Conservation (phyloP, 345 rosid genomes). For the Brassica nigra region DNA sequence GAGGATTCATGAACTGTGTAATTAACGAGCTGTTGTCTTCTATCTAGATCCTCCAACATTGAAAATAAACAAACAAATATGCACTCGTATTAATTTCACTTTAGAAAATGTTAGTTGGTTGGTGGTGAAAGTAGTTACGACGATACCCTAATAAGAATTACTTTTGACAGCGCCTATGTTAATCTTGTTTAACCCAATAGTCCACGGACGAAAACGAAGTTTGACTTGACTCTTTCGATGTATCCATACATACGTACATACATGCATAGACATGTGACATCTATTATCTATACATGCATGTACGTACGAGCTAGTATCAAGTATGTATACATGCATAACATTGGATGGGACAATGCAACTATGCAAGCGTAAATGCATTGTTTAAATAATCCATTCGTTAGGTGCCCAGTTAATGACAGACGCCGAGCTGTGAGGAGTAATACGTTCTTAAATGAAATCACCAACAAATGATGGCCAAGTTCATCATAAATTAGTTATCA, state of each 20-base stretch:
- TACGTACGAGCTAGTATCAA: not conserved
- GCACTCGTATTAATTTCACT: constrained; percentile 4
- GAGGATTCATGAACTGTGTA: too few relatives aligned
- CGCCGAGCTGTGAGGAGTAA: not conserved
- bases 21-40: constrained; percentile 19
- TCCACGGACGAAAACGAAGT: constrained; percentile 3
- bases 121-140: constrained; percentile 31
- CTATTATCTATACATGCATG: not conserved
- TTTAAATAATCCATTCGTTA: not conserved
- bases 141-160: constrained; percentile 10
- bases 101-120: constrained; percentile 30
- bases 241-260: not conserved
- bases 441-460: constrained; percentile 13
- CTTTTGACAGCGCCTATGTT: constrained; percentile 22
- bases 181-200: constrained; percentile 32
- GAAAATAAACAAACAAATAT: not conserved
- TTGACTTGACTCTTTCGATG: constrained; percentile 29
- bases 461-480: constrained; percentile 14
- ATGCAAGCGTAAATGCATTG: not conserved
- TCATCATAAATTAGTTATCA: not conserved
- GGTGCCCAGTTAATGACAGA: constrained; percentile 23
- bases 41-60: constrained; percentile 14
- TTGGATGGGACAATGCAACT: too few relatives aligned
- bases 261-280: not conserved
- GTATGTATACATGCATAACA: too few relatives aligned